Conservation (phyloP, 192 early-diverging fungal genomes). For the Coemansia sp. region DNA sequence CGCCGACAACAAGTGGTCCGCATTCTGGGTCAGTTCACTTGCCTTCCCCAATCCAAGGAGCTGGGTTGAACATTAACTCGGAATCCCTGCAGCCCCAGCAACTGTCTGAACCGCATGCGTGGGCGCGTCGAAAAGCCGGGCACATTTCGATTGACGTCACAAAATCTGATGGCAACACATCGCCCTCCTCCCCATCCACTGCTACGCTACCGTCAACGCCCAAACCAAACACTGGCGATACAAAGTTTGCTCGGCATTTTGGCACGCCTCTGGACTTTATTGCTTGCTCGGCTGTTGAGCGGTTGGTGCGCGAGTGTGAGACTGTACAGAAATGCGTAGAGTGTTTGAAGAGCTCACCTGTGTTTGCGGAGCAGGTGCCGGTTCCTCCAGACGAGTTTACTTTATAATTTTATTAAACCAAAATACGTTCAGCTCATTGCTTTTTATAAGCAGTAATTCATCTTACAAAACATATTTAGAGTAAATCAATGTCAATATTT, state of each 20-base stretch:
- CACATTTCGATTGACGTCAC: neutral
- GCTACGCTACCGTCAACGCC: neutral
- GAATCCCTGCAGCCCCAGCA: neutral
- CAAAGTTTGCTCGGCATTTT: neutral
- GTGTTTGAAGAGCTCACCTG: neutral
- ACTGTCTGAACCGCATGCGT: neutral
- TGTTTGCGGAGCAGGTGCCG: neutral
- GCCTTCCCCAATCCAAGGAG: neutral
- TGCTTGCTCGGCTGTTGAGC: conserved; percentile 3
- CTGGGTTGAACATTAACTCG: conserved; percentile 1
- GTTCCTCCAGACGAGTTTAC: neutral
- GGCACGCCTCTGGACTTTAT: conserved; percentile 2
- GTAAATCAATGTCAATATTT: no score
- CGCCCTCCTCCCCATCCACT: neutral
- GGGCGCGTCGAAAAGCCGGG: neutral
- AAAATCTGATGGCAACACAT: neutral
- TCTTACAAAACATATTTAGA: neutral
- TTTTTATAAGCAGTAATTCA: neutral
- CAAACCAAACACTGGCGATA: neutral
- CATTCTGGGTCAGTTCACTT: neutral
- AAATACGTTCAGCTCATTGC: no score
- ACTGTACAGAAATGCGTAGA: conserved; percentile 3
- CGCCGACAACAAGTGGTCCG: neutral
- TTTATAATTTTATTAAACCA: neutral
- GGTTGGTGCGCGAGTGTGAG: conserved; percentile 7